Evolutionary conservation across 805 yeast genomes (phyloP), one percentile per base, ranked within the genome.

Genomic region (Candida cerambycidarum): DNA sequence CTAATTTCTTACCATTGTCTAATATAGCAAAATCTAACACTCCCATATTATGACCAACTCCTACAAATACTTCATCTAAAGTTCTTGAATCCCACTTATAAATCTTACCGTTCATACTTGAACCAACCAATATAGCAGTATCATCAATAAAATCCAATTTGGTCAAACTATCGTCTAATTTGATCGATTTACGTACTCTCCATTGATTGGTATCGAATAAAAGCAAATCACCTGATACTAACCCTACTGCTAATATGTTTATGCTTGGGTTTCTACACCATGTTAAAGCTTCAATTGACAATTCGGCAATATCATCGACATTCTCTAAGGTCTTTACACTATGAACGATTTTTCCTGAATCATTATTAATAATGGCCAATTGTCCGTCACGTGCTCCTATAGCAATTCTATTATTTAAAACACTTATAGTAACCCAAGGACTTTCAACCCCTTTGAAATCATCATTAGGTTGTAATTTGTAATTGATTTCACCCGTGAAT

Each of bases 1-100:
- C 75, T 34, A 93, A 57, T 59, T 83, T 82, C 39, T 76, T 73
- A 19, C 89, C 92, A 35, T 77, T 67, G 31, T 79, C 81, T 44
- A 81, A 78, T 32, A 83, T 58, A 14, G 84, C 81, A 59, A 93
- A 92, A 55, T 89, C 97, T 50, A 93, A 74, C 14, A 93, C 82
- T 48, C 98, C 98, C 85, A 87, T 86, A 63, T 85, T 85, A 62
- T 93, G 99, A 16, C 99, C 99, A 31, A 80, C 80, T 50, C 95
- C 93, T 25, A 76, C 83, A 67, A 84, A 85, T 45, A 84, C 64
- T 55, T 79, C 82, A 46, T 77, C 80, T 44, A 96, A 96, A 2
- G 89, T 83, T 67, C 97, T 82, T 5, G 85, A 82, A 63, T 93
- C 97, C 85, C 89, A 89, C 62, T 84, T 82, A 64, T 83, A 83